Percentiles rank a stretch among this genome's conserved stretches.
Evolutionary conservation across 805 yeast species (phyloP).

Genomic region (Saccharomycopsis javanensis): DNA sequence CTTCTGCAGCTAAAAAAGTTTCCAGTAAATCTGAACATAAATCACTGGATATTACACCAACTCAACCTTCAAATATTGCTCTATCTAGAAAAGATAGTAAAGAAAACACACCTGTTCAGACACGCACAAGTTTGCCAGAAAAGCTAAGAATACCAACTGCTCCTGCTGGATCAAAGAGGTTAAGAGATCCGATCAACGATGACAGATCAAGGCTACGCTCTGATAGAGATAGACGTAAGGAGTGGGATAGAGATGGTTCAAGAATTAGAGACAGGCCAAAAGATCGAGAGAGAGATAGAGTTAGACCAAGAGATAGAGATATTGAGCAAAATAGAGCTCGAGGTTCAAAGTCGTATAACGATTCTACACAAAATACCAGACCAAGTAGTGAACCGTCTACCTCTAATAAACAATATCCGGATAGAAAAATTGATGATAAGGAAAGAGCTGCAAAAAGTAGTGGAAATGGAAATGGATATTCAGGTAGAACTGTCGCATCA

Average conservation of each 20-base stretch:
- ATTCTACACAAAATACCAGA: not conserved
- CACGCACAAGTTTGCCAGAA: not conserved
- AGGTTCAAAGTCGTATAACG: not conserved
- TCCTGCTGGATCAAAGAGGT: not conserved
- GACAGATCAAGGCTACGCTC: not conserved
- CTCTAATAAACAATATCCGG: not conserved
- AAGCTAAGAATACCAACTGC: not conserved
- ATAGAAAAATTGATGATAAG: conserved; percentile 1
- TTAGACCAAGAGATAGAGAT: not conserved
- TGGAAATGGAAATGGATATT: not conserved
- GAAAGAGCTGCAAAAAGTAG: not conserved
- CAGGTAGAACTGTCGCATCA: not conserved
- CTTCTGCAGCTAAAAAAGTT: not conserved
- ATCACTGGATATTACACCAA: not conserved
- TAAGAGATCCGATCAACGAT: not conserved
- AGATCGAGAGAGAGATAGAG: conserved; percentile 12
- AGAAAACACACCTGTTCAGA: not conserved
- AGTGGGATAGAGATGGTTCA: conserved; percentile 13
- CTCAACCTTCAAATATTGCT: not conserved
- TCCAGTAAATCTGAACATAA: not conserved
- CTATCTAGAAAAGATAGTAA: not conserved
- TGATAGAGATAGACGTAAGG: not conserved
- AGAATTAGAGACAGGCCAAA: conserved; percentile 10
- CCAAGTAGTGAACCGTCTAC: not conserved
- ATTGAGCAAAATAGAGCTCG: not conserved